Percentiles rank a stretch among this genome's conserved stretches.
Evolutionary conservation across 2,329 filamentous ascomycete genomes (phyloP).

Genomic region (Cladophialophora bantiana): DNA sequence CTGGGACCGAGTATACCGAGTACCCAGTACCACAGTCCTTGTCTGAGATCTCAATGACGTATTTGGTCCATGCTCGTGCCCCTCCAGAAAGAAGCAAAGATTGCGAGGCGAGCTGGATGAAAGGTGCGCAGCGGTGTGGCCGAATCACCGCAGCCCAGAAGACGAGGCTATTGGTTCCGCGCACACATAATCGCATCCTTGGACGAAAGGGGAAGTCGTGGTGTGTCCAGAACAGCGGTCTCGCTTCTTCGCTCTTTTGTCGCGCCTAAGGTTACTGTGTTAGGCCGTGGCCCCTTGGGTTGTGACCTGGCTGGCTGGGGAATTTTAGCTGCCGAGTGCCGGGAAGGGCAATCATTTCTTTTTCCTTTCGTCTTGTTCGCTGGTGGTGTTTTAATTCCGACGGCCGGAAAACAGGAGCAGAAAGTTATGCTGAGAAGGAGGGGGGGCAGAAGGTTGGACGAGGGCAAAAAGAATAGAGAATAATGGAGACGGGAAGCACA

Average conservation of each 20-base stretch:
- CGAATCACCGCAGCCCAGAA: neutral
- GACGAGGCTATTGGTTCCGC: slow-evolving; percentile 5
- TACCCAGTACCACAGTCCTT: too few relatives aligned
- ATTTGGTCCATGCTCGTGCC: neutral
- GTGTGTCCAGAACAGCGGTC: slow-evolving; percentile 2
- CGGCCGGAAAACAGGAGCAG: slow-evolving; percentile 4
- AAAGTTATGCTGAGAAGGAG: neutral
- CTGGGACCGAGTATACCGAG: neutral
- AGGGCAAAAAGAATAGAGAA: neutral
- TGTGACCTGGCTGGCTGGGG: neutral
- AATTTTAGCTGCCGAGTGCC: neutral
- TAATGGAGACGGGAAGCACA: too few relatives aligned
- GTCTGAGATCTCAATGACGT: neutral
- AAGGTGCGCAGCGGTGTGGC: neutral
- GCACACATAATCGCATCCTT: slow-evolving; percentile 18
- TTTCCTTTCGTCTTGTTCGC: neutral
- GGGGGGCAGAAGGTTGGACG: neutral
- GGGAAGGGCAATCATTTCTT: slow-evolving; percentile 5
- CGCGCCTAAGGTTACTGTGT: slow-evolving; percentile 17
- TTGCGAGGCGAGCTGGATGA: neutral
- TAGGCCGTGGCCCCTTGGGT: neutral
- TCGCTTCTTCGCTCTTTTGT: slow-evolving; percentile 15
- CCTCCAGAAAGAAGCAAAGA: neutral
- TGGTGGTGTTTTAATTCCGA: slow-evolving; percentile 6
- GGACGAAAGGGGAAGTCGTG: slow-evolving; percentile 21